Evolutionary conservation across 1,284 basidiomycete species (phyloP).

Genomic region (Cryptococcus sp.): DNA sequence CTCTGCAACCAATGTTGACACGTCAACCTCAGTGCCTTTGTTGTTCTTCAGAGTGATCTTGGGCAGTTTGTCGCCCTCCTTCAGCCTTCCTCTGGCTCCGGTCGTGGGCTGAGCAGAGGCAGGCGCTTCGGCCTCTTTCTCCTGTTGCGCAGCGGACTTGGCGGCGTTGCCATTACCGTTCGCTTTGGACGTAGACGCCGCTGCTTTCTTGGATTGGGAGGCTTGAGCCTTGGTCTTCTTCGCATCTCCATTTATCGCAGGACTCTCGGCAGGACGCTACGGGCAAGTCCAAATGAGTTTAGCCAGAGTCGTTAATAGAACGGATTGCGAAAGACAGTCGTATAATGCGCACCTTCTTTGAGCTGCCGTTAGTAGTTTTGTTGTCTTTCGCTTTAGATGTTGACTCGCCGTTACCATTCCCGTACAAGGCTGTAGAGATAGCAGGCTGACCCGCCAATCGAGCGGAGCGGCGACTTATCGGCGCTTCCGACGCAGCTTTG

Average conservation of each 20-base stretch:
- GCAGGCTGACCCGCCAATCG: too few relatives aligned
- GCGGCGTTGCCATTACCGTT: slow-evolving; percentile 5
- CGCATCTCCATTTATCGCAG: background rate
- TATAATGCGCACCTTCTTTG: too few relatives aligned
- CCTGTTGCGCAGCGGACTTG: slow-evolving; percentile 27
- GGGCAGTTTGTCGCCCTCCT: slow-evolving; percentile 76
- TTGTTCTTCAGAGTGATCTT: slow-evolving; percentile 70
- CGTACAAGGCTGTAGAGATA: too few relatives aligned
- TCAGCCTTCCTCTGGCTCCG: slow-evolving; percentile 52
- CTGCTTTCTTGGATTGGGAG: slow-evolving; percentile 2
- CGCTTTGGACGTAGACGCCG: slow-evolving; percentile 6
- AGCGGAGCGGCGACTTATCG: too few relatives aligned
- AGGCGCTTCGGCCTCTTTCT: slow-evolving; percentile 43
- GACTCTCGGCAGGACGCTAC: background rate
- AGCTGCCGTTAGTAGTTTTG: too few relatives aligned
- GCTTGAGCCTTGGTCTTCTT: slow-evolving; percentile 14
- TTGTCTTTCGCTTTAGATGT: too few relatives aligned
- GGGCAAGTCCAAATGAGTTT: too few relatives aligned
- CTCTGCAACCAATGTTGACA: slow-evolving; percentile 55
- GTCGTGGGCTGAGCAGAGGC: slow-evolving; percentile 35
- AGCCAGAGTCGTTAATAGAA: too few relatives aligned
- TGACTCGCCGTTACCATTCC: too few relatives aligned
- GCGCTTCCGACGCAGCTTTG: too few relatives aligned
- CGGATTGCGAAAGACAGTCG: too few relatives aligned
- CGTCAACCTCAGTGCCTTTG: slow-evolving; percentile 50